Base-by-base conservation (phyloP, 2,329 filamentous ascomycete species). In the Gremmenia infestans region DNA sequence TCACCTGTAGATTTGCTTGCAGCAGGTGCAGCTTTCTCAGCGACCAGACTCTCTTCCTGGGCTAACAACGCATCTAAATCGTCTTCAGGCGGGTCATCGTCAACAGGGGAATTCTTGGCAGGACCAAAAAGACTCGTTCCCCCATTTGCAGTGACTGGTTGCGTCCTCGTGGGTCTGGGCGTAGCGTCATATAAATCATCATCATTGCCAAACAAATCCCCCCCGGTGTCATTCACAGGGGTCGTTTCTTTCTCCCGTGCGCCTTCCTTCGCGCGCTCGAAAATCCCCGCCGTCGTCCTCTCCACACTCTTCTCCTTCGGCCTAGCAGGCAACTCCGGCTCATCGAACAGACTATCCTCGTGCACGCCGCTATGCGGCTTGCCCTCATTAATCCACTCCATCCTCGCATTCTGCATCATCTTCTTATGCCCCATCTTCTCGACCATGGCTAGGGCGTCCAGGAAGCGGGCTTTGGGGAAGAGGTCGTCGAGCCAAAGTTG, bases 401-500 rank as follows among this genome's bases (percentile, higher is more conserved):
- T 83, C 58, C 93, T 81, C 73, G 87, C 87, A 35, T 83, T 80
- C 61, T 89, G 82, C 70, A 97, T 80, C 14, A 80, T 78, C 69
- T 89, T 92, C 65, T 87, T 90, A 72, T 97, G 94, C 1, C 94
- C 94, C 0, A 91, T 79, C 73, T 96, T 97, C 71, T 99, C 94
- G 2, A 97, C 89, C 77, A 97, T 96, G 40, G 80, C 76, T 6
- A 97, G 76, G 2, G 89, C 94, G 67, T 99, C 94, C 48, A 89
- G 81, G 67, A 99, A 99, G 67, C 91, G 93, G 5, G 93, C 94
- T 68, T 95, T 91, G 12, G 94, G 94, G 68, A 92, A 99, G 12
- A 99, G 78, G 68, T 97, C 91, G 72, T 99, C 93, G 2, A 99
- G 87, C 94, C 94, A 99, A 54, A 96, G 73, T 70, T 97, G 94